Conservation (phyloP, 2,329 filamentous ascomycete species). For the Cyphellophora europaea region DNA sequence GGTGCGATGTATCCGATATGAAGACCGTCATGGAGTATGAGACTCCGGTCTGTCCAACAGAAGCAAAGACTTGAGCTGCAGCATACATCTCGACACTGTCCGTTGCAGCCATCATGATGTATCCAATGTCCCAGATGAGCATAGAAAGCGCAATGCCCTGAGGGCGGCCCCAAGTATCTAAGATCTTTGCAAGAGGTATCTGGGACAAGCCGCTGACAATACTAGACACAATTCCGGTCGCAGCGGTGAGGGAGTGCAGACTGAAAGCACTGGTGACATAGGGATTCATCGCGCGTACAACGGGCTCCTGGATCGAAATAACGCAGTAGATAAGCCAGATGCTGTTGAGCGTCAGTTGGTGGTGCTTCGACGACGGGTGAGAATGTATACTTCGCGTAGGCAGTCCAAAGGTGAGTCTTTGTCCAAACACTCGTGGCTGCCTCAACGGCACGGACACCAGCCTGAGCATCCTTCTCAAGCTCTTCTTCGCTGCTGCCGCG, state of each 20-base stretch:
- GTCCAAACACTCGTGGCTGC: no score
- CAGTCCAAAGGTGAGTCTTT: no score
- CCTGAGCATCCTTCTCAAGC: no score
- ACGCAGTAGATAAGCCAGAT: constrained; percentile 31
- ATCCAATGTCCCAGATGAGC: constrained; percentile 30
- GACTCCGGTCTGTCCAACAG: constrained; percentile 44
- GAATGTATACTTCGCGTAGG: no score
- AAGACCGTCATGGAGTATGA: constrained; percentile 49
- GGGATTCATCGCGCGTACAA: constrained; percentile 30
- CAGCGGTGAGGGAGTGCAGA: constrained; percentile 42
- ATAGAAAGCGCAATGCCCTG: constrained; percentile 42
- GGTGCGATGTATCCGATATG: constrained; percentile 51
- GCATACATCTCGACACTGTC: constrained; percentile 50
- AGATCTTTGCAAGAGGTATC: constrained; percentile 51
- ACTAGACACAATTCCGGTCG: constrained; percentile 43
- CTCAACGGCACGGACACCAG: no score
- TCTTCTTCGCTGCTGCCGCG: no score
- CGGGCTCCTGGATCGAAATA: constrained; percentile 24
- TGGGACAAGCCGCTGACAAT: constrained; percentile 48
- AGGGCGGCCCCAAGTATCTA: constrained; percentile 53
- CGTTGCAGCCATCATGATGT: constrained; percentile 52
- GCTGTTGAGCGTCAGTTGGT: constrained; percentile 7
- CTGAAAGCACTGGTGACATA: constrained; percentile 43
- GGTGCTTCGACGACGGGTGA: no score
- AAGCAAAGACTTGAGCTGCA: constrained; percentile 48